Conservation (phyloP, 352 stramenopile genomes). For the Phytopythium aichiense region DNA sequence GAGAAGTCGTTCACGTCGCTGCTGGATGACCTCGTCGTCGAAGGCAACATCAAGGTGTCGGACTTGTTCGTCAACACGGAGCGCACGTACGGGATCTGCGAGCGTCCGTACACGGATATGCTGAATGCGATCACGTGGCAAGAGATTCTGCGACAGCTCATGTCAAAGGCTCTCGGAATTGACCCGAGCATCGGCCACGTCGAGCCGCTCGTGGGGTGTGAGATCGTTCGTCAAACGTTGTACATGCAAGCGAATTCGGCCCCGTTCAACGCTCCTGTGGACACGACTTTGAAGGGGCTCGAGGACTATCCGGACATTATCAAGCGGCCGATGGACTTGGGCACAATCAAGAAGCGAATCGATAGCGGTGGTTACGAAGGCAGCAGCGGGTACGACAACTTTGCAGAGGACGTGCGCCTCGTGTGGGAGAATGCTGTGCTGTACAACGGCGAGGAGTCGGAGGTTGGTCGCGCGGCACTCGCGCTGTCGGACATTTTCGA, state of each 20-base stretch:
- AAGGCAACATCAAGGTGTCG: slow-evolving; percentile 77
- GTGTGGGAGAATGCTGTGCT: slow-evolving; percentile 81
- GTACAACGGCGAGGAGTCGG: slow-evolving; percentile 79
- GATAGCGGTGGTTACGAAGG: slow-evolving; percentile 74
- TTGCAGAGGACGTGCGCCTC: slow-evolving; percentile 73
- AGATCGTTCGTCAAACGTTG: slow-evolving; percentile 77
- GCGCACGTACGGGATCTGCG: slow-evolving; percentile 71
- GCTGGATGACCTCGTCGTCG: slow-evolving; percentile 71
- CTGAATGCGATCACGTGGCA: slow-evolving; percentile 81
- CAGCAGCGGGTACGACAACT: slow-evolving; percentile 45
- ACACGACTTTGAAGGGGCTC: slow-evolving; percentile 69
- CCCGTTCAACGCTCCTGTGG: slow-evolving; percentile 82
- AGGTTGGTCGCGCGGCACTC: slow-evolving; percentile 62
- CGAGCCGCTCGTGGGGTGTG: slow-evolving; percentile 70
- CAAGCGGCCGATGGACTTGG: slow-evolving; percentile 89
- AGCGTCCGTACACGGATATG: slow-evolving; percentile 62
- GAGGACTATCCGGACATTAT: slow-evolving; percentile 85
- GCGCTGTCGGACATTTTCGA: slow-evolving; percentile 78
- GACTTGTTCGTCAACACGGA: slow-evolving; percentile 72
- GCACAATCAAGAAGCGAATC: slow-evolving; percentile 80
- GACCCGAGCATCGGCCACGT: slow-evolving; percentile 69
- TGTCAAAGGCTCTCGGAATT: slow-evolving; percentile 76
- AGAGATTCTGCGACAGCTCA: slow-evolving; percentile 77
- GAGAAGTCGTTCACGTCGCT: slow-evolving; percentile 79
- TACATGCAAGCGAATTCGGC: slow-evolving; percentile 79